Percentiles rank a stretch among this genome's conserved stretches.
Conservation (phyloP, 2,329 filamentous ascomycete species). For the Xylariaceae sp. region DNA sequence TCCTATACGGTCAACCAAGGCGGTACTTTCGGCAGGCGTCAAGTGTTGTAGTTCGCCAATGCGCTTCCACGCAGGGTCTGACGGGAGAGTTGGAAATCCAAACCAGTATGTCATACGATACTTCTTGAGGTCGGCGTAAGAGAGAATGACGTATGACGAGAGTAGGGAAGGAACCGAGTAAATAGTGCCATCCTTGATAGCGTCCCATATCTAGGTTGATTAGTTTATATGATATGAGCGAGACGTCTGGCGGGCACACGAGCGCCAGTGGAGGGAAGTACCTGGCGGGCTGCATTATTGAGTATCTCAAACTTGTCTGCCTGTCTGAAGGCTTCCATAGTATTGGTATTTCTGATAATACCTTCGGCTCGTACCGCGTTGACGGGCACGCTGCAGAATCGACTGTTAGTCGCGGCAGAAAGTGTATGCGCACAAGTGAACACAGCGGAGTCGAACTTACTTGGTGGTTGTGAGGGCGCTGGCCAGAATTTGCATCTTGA, state of each 20-base stretch:
- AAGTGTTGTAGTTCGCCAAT: conserved; percentile 53
- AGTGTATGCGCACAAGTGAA: background rate
- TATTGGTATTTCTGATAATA: conserved; percentile 94
- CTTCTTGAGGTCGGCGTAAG: conserved; percentile 93
- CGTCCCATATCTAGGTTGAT: conserved; percentile 77
- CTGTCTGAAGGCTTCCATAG: conserved; percentile 85
- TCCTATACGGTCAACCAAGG: conserved; percentile 75
- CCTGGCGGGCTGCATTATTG: conserved; percentile 72
- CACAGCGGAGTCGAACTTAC: conserved; percentile 48
- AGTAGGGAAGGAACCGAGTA: conserved; percentile 92
- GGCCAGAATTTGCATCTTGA: conserved; percentile 84
- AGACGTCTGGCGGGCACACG: background rate
- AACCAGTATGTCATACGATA: conserved; percentile 99
- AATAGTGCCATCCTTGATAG: conserved; percentile 92
- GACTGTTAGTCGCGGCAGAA: conserved; percentile 20
- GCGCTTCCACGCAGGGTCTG: conserved; percentile 76
- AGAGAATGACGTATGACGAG: conserved; percentile 82
- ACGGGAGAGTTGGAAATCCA: conserved; percentile 89
- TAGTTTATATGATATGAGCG: conserved; percentile 1
- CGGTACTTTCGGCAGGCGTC: conserved; percentile 65
- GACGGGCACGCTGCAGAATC: conserved; percentile 54
- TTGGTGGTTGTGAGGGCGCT: conserved; percentile 79
- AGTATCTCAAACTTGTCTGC: conserved; percentile 76
- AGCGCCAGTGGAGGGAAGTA: conserved; percentile 37
- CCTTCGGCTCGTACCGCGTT: conserved; percentile 81